phyloP scores from a whole-genome alignment of 257 asterid genomes.

The Cynanchum wilfordii region DNA sequence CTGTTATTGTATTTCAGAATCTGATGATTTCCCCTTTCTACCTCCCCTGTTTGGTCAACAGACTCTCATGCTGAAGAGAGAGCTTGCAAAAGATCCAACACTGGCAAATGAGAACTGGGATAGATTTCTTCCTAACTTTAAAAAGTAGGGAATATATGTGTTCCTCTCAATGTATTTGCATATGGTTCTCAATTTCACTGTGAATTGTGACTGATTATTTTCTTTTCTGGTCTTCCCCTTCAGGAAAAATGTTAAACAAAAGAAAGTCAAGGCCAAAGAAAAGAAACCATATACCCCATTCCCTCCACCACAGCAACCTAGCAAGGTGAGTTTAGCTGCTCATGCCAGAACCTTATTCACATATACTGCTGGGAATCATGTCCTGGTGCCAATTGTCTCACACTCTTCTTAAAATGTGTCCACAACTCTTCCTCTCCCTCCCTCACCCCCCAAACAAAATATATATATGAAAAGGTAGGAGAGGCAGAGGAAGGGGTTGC shows the following conservation, averaged over 20 bases:
- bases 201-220: slow-evolving; percentile 7
- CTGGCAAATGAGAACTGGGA: slow-evolving; percentile 93
- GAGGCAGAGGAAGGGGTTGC: too few relatives aligned
- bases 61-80: slow-evolving; percentile 84
- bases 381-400: neutral
- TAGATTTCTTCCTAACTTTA: slow-evolving; percentile 79
- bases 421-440: too few relatives aligned
- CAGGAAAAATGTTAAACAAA: slow-evolving; percentile 91
- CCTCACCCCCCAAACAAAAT: too few relatives aligned
- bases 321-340: slow-evolving; percentile 54
- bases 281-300: slow-evolving; percentile 87
- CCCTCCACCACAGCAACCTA: slow-evolving; percentile 97
- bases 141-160: slow-evolving; percentile 44
- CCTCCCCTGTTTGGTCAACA: slow-evolving; percentile 16
- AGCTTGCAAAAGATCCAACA: slow-evolving; percentile 83
- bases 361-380: neutral
- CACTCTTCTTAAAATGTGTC: neutral
- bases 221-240: slow-evolving; percentile 10
- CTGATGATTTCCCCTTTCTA: slow-evolving; percentile 18
- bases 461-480: too few relatives aligned
- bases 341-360: neutral
- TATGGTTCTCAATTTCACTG: neutral
- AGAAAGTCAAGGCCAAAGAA: slow-evolving; percentile 73
- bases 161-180: neutral
- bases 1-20: slow-evolving; percentile 11